Conservation (phyloP, 495 filamentous ascomycete genomes). For the Pyrenula aspistea region DNA sequence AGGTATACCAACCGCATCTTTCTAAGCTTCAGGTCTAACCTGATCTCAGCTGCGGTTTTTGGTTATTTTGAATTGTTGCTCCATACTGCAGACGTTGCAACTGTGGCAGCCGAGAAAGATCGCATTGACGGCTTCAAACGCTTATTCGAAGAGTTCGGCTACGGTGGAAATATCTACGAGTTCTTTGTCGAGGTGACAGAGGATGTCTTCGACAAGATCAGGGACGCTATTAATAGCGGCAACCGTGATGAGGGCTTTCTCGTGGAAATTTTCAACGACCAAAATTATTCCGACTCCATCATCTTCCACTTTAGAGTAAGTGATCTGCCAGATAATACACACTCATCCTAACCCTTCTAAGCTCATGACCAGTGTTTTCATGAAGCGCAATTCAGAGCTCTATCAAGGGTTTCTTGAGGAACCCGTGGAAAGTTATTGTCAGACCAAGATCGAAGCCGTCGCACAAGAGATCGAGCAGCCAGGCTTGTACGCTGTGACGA, state of each 20-base stretch:
- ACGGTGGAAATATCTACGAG: slow-evolving; percentile 56
- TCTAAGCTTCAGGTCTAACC: neutral
- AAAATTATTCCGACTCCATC: slow-evolving; percentile 52
- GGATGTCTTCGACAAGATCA: slow-evolving; percentile 47
- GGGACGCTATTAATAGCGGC: slow-evolving; percentile 34
- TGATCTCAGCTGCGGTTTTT: slow-evolving; percentile 68
- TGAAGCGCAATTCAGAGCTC: slow-evolving; percentile 56
- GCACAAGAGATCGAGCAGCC: slow-evolving; percentile 82
- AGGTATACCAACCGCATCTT: slow-evolving; percentile 43
- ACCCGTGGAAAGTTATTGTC: slow-evolving; percentile 59
- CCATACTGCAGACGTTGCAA: slow-evolving; percentile 46
- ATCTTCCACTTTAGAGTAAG: slow-evolving; percentile 60
- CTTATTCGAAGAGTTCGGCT: slow-evolving; percentile 58
- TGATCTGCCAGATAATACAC: slow-evolving; percentile 5
- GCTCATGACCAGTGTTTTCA: slow-evolving; percentile 77
- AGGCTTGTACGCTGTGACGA: slow-evolving; percentile 62
- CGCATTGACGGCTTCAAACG: slow-evolving; percentile 62
- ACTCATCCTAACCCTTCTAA: slow-evolving; percentile 23
- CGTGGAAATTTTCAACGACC: slow-evolving; percentile 63
- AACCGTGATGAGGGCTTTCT: slow-evolving; percentile 50
- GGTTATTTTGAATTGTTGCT: slow-evolving; percentile 82
- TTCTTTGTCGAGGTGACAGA: slow-evolving; percentile 72
- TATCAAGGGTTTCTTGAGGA: slow-evolving; percentile 61
- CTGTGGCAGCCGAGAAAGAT: slow-evolving; percentile 52
- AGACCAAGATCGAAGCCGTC: slow-evolving; percentile 56